Evolutionary conservation across 2,329 filamentous ascomycete genomes (phyloP), one percentile per base, ranked within the genome.

Genomic region (Colletotrichum kahawae): DNA sequence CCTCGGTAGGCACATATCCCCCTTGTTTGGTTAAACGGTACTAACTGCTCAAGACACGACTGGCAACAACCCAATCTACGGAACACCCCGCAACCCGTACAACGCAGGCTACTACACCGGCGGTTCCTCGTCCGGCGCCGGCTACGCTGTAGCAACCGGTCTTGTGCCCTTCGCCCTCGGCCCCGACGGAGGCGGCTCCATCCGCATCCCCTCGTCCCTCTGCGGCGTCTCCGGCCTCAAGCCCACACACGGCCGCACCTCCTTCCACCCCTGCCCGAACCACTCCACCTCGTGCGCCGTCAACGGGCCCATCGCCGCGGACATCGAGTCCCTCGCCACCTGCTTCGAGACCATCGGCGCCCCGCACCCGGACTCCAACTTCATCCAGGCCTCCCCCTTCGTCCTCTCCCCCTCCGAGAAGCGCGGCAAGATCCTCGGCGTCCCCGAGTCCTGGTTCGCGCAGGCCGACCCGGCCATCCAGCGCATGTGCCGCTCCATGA

Each of bases 211-310:
- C 0, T 87, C 93, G 0, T 90, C 90, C 9, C 95, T 92, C 81
- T 95, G 94, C 80, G 93, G 93, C 13, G 85, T 95, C 8, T 95
- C 92, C 81, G 94, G 94, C 0, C 87, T 96, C 51, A 96, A 96
- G 81, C 88, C 94, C 0, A 92, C 90, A 0, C 93, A 95, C 80
- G 89, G 90, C 31, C 91, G 94, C 27, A 85, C 95, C 2, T 94
- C 93, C 76, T 87, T 84, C 64, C 86, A 87, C 5, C 93, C 93
- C 0, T 89, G 91, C 2, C 83, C 87, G 16, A 90, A 90, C 73
- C 87, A 92, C 67, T 90, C 90, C 31, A 87, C 88, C 38, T 93
- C 90, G 0, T 92, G 92, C 38, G 91, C 90, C 18, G 93, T 94
- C 2, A 86, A 90, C 14, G 94, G 94, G 0, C 93, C 93, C 1